phyloP scores from a whole-genome alignment of 2,329 filamentous ascomycete genomes.

The Pestalotiopsis sp. region DNA sequence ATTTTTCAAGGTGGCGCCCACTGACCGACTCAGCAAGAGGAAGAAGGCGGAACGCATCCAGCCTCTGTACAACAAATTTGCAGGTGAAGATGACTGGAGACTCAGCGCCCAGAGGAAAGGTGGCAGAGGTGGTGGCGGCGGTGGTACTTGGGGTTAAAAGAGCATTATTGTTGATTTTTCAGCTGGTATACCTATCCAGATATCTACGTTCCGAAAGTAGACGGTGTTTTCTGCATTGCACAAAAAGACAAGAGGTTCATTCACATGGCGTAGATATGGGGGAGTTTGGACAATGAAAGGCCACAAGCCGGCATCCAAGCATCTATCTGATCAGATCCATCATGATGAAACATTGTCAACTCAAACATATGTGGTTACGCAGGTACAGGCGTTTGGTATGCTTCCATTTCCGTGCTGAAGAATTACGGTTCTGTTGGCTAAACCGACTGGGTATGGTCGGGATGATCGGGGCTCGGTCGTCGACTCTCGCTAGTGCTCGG shows the following conservation, averaged over 20 bases:
- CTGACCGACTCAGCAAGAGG: constrained; percentile 83
- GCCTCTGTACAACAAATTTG: constrained; percentile 91
- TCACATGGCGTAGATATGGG: neutral
- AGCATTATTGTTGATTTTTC: neutral
- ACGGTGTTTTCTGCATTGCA: neutral
- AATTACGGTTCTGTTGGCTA: neutral
- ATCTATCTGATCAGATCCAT: neutral
- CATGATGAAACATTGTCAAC: neutral
- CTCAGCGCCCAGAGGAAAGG: constrained; percentile 84
- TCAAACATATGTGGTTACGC: no score
- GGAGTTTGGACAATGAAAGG: neutral
- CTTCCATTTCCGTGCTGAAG: no score
- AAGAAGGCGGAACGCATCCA: constrained; percentile 95
- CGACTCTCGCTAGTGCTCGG: neutral
- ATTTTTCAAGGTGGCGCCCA: constrained; percentile 96
- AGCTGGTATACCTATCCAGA: neutral
- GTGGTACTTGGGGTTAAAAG: constrained; percentile 85
- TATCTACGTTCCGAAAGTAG: neutral
- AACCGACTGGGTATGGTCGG: neutral
- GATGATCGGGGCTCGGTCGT: neutral
- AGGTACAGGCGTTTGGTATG: no score
- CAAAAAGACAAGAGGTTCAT: neutral
- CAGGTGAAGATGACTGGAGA: constrained; percentile 92
- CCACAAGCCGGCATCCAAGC: neutral
- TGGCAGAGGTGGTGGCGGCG: constrained; percentile 79